A percentile compares a stretch with the other conserved stretches of the same genome.
phyloP scores from a whole-genome alignment of 1,284 basidiomycete species.

The Xanthoconium separans region DNA sequence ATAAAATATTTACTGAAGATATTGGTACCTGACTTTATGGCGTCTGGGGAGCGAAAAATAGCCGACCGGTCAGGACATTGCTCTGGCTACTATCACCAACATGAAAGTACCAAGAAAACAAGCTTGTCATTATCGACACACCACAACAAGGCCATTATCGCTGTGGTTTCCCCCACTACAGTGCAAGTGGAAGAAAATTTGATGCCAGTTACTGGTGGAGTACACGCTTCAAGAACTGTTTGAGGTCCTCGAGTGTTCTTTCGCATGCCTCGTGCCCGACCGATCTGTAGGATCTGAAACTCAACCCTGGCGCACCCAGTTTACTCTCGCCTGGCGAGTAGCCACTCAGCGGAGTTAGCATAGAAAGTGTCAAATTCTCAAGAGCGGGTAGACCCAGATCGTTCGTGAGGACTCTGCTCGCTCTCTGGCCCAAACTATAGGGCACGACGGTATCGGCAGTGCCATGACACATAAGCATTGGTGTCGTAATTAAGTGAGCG shows the following conservation, averaged over 20 bases:
- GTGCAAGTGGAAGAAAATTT: background rate
- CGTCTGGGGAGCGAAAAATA: background rate
- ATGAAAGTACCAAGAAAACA: background rate
- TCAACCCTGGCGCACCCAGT: constrained; percentile 44
- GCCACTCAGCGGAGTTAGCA: constrained; percentile 21
- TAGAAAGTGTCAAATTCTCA: constrained; percentile 26
- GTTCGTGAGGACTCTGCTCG: constrained; percentile 53
- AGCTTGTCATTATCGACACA: background rate
- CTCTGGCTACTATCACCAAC: background rate
- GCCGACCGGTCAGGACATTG: background rate
- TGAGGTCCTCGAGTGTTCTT: constrained; percentile 55
- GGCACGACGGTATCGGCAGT: constrained; percentile 73
- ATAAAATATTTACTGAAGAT: background rate
- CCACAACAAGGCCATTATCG: background rate
- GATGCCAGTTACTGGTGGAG: constrained; percentile 34
- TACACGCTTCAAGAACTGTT: constrained; percentile 57
- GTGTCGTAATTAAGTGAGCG: constrained; percentile 55
- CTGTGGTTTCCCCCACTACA: constrained; percentile 1
- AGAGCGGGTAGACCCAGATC: constrained; percentile 47
- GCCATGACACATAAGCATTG: constrained; percentile 90
- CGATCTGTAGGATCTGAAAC: constrained; percentile 59
- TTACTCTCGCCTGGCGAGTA: constrained; percentile 24
- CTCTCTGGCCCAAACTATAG: constrained; percentile 46
- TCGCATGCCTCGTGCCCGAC: constrained; percentile 70
- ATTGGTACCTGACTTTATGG: background rate